Percentiles rank a stretch among this genome's conserved stretches.
Conservation (phyloP, 768 basidiomycete genomes). For the Trametes cingulata region DNA sequence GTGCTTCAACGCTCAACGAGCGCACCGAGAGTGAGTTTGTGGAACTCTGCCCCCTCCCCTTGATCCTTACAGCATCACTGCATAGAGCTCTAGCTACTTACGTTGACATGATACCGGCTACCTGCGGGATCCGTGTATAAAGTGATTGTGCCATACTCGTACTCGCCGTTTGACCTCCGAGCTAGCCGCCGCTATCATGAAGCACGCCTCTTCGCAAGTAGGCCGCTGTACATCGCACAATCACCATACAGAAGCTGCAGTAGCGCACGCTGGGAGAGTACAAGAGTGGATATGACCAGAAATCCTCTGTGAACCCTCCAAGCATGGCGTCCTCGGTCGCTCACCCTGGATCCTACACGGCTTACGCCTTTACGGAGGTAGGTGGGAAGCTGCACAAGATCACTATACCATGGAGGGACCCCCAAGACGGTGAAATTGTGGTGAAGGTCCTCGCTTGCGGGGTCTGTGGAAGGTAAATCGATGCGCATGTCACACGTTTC, state of each 20-base stretch:
- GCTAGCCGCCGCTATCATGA: background rate
- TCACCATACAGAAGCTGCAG: too few relatives aligned
- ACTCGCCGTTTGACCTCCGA: slow-evolving; percentile 1
- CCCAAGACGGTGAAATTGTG: slow-evolving; percentile 25
- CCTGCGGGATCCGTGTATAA: background rate
- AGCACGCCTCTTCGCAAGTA: too few relatives aligned
- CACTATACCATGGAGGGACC: slow-evolving; percentile 23
- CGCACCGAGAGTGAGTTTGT: too few relatives aligned
- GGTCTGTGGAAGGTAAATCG: slow-evolving; percentile 27
- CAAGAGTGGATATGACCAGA: too few relatives aligned
- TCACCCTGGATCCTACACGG: slow-evolving; percentile 23
- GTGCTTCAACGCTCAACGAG: too few relatives aligned
- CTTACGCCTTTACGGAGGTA: slow-evolving; percentile 21
- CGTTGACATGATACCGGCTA: background rate
- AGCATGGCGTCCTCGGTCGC: background rate
- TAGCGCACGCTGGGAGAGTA: too few relatives aligned
- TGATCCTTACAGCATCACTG: too few relatives aligned
- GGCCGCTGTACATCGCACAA: too few relatives aligned
- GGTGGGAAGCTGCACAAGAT: slow-evolving; percentile 21
- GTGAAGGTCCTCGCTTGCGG: slow-evolving; percentile 32
- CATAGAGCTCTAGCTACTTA: too few relatives aligned
- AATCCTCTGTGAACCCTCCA: background rate
- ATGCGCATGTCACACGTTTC: too few relatives aligned
- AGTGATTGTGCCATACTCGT: background rate
- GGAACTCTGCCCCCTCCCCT: too few relatives aligned